Base-by-base conservation (phyloP, 257 asterid genomes). In the Nicotiana otophora region DNA sequence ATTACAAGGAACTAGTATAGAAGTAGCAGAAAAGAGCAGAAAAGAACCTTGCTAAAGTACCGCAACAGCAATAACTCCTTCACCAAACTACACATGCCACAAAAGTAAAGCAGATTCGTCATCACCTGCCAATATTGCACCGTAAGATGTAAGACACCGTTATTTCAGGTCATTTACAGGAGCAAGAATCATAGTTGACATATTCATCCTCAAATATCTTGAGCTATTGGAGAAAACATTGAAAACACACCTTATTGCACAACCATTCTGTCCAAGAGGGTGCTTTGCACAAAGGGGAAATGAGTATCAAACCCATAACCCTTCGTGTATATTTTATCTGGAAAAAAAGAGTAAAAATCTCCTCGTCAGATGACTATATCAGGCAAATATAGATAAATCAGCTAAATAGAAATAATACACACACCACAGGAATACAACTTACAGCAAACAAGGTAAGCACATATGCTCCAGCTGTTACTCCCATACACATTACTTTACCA, bases 181-280 rank as follows among this genome's bases (percentile, higher is more conserved):
- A 72, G 61, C 61, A 72, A 46, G 61, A 72, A 72, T 46, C 39
- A 46, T 46, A 46, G 46, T 46, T 72, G 23, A 72, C 36, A 48
- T 42, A 46, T 26, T 46, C 61, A 46, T 72, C 36, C 36, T 75
- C 80, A 51, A 10, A 51, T 26, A 51, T 51, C 63, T 75, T 51
- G 46, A 75, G 28, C 70, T 48, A 80, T 28, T 82, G 60, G 61
- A 16, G 81, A 26, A n/a, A 48, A 62, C 67, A 77, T 51, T 8
- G 23, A 82, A 60, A 86, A 80, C 16, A 23, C 62, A 96, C 99
- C 99, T 96, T 96, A 83, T 92, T 96, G 77, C 94, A 92, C 79
- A 94, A 84, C 99, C 99, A 96, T 85, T 96, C 98, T 69, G 98
- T 90, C 99, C 99, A 96, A 54, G 98, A 94, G 58, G 99, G 97